These are phyloP conservation scores for Laburnicola sp. DNA, from an alignment of 2,329 filamentous ascomycete species.

Conservation along the genomic window DNA sequence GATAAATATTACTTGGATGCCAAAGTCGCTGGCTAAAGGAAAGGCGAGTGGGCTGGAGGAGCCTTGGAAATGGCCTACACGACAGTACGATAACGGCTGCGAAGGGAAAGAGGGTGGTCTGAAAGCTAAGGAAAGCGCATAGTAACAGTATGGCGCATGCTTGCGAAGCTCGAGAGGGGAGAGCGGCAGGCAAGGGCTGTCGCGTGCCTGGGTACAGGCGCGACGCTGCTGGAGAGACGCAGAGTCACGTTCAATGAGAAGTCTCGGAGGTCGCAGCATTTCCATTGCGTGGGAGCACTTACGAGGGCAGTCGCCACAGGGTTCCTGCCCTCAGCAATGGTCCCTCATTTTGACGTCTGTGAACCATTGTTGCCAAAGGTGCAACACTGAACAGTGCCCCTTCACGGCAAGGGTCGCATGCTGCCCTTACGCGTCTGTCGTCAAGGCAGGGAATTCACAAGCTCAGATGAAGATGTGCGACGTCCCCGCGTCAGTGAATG, in stretches of 20 bases:
- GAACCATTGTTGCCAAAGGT: neutral
- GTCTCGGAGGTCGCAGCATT: neutral
- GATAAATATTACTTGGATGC: constrained; percentile 43
- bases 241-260: neutral
- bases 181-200: constrained; percentile 24
- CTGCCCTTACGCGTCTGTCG: too few species aligned
- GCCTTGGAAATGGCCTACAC: constrained; percentile 13
- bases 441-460: too few species aligned
- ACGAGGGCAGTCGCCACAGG: neutral
- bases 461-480: neutral
- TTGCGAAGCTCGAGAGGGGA: constrained; percentile 4
- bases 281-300: neutral
- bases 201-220: constrained; percentile 21
- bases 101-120: constrained; percentile 18
- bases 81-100: constrained; percentile 16
- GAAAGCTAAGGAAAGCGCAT: constrained; percentile 26
- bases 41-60: constrained; percentile 23
- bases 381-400: too few species aligned
- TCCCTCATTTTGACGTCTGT: neutral
- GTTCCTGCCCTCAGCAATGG: neutral
- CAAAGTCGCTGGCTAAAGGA: constrained; percentile 35
- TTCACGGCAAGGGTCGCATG: too few species aligned
- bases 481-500: too few species aligned
- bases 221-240: constrained; percentile 4
- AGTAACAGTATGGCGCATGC: constrained; percentile 8